Evolutionary conservation across 2,329 filamentous ascomycete species (phyloP).

Genomic region (Colletotrichum sp.): DNA sequence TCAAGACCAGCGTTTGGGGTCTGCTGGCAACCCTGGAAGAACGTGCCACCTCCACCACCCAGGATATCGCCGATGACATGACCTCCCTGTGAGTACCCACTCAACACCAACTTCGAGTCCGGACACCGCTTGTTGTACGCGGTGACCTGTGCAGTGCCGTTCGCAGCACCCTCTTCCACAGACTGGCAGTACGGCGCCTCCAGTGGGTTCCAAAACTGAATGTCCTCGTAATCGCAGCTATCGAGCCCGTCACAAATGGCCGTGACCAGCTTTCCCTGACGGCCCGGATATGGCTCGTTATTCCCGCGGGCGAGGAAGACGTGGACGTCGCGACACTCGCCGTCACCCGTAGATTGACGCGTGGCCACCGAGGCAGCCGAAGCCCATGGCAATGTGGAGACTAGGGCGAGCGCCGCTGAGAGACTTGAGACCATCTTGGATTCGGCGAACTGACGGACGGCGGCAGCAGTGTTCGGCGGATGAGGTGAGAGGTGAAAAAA

Average conservation of each 20-base stretch:
- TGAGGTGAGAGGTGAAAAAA: background rate
- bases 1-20: slow-evolving; percentile 28
- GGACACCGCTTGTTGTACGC: slow-evolving; percentile 45
- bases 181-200: slow-evolving; percentile 38
- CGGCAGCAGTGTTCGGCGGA: background rate
- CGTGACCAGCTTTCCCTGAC: slow-evolving; percentile 29
- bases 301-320: slow-evolving; percentile 33
- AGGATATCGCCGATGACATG: slow-evolving; percentile 42
- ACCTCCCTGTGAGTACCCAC: slow-evolving; percentile 46
- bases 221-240: slow-evolving; percentile 37
- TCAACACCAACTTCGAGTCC: slow-evolving; percentile 42
- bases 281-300: slow-evolving; percentile 35
- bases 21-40: slow-evolving; percentile 35
- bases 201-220: slow-evolving; percentile 34
- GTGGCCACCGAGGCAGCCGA: slow-evolving; percentile 1
- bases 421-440: slow-evolving; percentile 4
- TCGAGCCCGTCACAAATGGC: slow-evolving; percentile 31
- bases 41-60: slow-evolving; percentile 37
- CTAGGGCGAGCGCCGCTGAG: slow-evolving; percentile 1
- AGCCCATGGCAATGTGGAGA: background rate
- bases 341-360: slow-evolving; percentile 6
- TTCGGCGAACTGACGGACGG: background rate
- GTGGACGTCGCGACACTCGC: slow-evolving; percentile 31
- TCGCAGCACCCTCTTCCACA: slow-evolving; percentile 38
- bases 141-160: slow-evolving; percentile 41